Percentiles rank a stretch among this genome's conserved stretches.
Conservation (phyloP, 176 grass and related monocot species). For the Sorghum bicolor region Sorghum_bicolor_NCBIv3 NC_012879.2:60294501-60295000, state of each 20-base stretch:
- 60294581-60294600: slow-evolving; percentile 16
- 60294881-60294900: neutral
- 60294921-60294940: neutral
- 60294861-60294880: neutral
- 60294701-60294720: neutral
- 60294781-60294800: slow-evolving; percentile 40
- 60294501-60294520: neutral
- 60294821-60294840: slow-evolving; percentile 18
- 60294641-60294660: slow-evolving; percentile 33
- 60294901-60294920: neutral
- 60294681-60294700: slow-evolving; percentile 21
- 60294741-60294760: slow-evolving; percentile 23
- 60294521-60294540: neutral
- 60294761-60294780: slow-evolving; percentile 6
- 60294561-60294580: slow-evolving; percentile 27
- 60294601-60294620: slow-evolving; percentile 24
- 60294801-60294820: neutral
- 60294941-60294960: neutral
- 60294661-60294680: slow-evolving; percentile 37
- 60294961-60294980: slow-evolving; percentile 19
- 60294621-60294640: slow-evolving; percentile 29
- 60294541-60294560: slow-evolving; percentile 6
- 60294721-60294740: neutral
- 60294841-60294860: slow-evolving; percentile 28
- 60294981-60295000: slow-evolving; percentile 60